phyloP scores from a whole-genome alignment of 495 filamentous ascomycete species.

The Xylaria longipes region DNA sequence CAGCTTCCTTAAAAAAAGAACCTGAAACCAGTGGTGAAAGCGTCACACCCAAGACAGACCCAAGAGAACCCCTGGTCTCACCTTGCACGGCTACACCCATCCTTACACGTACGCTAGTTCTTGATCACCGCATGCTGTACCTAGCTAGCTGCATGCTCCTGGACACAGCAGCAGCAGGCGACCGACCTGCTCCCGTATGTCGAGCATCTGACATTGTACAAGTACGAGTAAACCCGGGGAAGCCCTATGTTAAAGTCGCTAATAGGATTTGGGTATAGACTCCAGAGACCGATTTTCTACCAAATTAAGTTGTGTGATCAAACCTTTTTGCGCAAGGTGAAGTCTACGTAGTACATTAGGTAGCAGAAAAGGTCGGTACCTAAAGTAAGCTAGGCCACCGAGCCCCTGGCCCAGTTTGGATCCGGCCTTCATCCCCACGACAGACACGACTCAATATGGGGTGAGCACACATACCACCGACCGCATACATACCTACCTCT shows the following conservation, averaged over 20 bases:
- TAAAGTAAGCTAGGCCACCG: not conserved
- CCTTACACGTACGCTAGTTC: slow-evolving; percentile 3
- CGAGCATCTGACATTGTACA: not conserved
- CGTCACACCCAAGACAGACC: slow-evolving; percentile 3
- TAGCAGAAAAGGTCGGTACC: slow-evolving; percentile 1
- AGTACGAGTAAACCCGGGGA: not conserved
- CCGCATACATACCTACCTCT: not conserved
- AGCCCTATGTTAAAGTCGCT: not conserved
- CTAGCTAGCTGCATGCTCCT: slow-evolving; percentile 9
- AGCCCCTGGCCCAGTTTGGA: not conserved
- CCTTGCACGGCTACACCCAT: not conserved
- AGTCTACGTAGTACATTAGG: not conserved
- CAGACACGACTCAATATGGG: not conserved
- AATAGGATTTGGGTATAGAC: not conserved
- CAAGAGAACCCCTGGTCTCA: slow-evolving; percentile 10
- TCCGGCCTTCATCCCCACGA: not conserved
- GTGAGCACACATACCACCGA: not conserved
- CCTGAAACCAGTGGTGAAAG: slow-evolving; percentile 14
- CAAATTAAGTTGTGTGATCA: not conserved
- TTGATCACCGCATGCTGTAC: slow-evolving; percentile 4
- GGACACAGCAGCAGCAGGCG: not conserved
- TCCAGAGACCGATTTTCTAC: not conserved
- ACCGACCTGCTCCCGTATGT: not conserved
- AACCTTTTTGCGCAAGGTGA: not conserved
- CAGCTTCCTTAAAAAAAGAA: slow-evolving; percentile 3